Evolutionary conservation across 2,329 filamentous ascomycete genomes (phyloP).

Genomic region (Penicillium sp.): DNA sequence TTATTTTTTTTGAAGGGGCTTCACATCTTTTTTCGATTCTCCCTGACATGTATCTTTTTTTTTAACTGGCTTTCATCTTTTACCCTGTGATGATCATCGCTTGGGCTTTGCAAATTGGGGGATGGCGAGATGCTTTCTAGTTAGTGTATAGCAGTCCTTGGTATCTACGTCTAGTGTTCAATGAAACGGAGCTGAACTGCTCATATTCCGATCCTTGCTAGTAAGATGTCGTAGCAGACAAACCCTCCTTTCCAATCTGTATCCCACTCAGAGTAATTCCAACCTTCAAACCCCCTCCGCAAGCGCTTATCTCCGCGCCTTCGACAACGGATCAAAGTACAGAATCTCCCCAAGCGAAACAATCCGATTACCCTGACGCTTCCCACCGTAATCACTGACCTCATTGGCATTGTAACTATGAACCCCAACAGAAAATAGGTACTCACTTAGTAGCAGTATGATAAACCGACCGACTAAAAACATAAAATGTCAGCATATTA

Average conservation of each 20-base stretch:
- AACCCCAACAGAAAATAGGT: not conserved
- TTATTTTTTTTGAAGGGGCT: not conserved
- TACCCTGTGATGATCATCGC: not conserved
- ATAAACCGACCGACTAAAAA: not conserved
- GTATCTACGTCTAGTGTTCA: constrained; percentile 7
- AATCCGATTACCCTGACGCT: not conserved
- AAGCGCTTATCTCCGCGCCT: not conserved
- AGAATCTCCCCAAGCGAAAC: not conserved
- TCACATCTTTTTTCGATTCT: constrained; percentile 10
- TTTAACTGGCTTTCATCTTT: constrained; percentile 7
- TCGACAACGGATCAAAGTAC: not conserved
- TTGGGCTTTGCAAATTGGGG: not conserved
- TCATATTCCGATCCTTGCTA: not conserved
- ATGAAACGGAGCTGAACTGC: constrained; percentile 10
- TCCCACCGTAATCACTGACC: not conserved
- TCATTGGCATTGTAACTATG: not conserved
- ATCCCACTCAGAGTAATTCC: not conserved
- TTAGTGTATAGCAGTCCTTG: constrained; percentile 17
- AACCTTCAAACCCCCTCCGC: not conserved
- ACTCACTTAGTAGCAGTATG: not conserved
- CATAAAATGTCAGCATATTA: not conserved
- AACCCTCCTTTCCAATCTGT: not conserved
- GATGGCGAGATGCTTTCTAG: constrained; percentile 3
- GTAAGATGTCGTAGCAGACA: not conserved
- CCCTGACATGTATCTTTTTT: constrained; percentile 14